Percentiles rank a stretch among this genome's conserved stretches.
phyloP scores from a whole-genome alignment of 2,329 filamentous ascomycete genomes.

The Microdochium paspali region DNA sequence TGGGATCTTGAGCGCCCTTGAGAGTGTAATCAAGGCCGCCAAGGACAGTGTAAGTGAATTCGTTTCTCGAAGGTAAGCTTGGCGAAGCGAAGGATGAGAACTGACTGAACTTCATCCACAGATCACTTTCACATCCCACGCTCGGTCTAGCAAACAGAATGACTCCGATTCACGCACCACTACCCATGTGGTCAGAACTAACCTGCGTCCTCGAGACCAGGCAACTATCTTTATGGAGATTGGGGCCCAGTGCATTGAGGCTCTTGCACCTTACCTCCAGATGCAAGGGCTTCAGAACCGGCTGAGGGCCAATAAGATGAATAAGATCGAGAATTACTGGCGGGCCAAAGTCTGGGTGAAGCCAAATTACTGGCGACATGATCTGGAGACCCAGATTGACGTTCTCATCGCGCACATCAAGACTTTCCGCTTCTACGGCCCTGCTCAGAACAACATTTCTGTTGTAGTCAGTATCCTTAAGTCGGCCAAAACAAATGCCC shows the following conservation, averaged over 20 bases:
- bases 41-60: constrained; percentile 34
- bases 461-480: constrained; percentile 39
- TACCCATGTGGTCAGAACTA: constrained; percentile 6
- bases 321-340: constrained; percentile 42
- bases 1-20: constrained; percentile 13
- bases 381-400: constrained; percentile 51
- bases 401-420: constrained; percentile 38
- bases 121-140: too few species aligned
- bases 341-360: constrained; percentile 40
- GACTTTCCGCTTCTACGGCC: constrained; percentile 46
- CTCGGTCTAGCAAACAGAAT: neutral
- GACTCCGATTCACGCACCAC: constrained; percentile 1
- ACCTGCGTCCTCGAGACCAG: constrained; percentile 22
- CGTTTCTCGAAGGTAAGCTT: neutral
- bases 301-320: constrained; percentile 38
- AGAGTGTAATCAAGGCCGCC: constrained; percentile 28
- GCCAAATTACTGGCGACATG: constrained; percentile 48
- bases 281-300: neutral
- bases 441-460: constrained; percentile 27
- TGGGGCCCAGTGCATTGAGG: neutral
- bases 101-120: too few species aligned
- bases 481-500: constrained; percentile 41
- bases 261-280: neutral
- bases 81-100: too few species aligned
- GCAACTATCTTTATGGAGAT: neutral